Base-by-base conservation (phyloP, 164 flowering plant species). In the Liquidambar formosana region DNA sequence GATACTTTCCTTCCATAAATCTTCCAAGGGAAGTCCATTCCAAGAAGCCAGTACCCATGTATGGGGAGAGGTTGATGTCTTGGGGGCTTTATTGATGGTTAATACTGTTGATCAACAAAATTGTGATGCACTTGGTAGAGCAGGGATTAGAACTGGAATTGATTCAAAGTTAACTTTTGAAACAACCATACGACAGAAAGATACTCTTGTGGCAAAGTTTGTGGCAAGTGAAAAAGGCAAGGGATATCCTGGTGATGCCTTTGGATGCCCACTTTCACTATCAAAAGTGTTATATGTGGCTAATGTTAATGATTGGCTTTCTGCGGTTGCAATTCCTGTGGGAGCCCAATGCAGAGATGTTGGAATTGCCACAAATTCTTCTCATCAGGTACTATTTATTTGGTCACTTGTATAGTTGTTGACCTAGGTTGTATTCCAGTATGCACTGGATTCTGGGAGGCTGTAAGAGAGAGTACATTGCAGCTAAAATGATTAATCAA, bases 331-430 rank as follows among this genome's bases (percentile, higher is more conserved):
- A 9, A 77, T 84, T 57, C 99, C 97, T 8, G 48, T 86, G 60
- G 97, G 97, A 45, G 99, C 91, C 76, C 88, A 71, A 61, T 89
- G 87, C 78, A 84, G 84, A 71, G 96, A 93, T 80, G 69, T 88
- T 73, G 88, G 73, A 51, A 33, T 66, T 59, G 49, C 75, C 46
- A 52, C 77, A 28, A 73, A 64, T 76, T 66, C 70, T 67, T 76
- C 76, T 56, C 80, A 65, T 59, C 79, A 84, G 93, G 98, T 94
- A 73, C 27, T 22, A 25, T 33, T 63, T 27, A 26, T 61, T 56
- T 43, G 28, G 14, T 12, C 27, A 1, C 44, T 51, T 60, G 43
- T 27, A 33, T 38, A 52, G 25, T 28, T 38, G 45, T 12, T 49
- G 43, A 54, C 26, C 59, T 52, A 4, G 59, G 22, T 12, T 23